A percentile compares a stretch with the other conserved stretches of the same genome.
Conservation (phyloP, 2,329 filamentous ascomycete species). For the Cyanodermella asteris region DNA sequence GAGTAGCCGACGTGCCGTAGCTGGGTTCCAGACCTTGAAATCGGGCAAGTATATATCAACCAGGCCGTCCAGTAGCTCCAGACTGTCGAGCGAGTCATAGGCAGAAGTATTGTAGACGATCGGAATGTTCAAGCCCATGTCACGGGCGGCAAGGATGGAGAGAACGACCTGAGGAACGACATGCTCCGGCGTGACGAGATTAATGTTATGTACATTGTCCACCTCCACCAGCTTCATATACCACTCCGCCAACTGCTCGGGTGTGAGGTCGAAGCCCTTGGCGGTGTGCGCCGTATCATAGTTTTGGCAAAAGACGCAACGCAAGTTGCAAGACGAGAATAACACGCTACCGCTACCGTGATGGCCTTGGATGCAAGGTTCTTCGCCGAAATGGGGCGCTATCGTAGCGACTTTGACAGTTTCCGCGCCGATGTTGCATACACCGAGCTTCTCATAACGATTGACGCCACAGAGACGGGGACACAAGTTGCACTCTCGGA, state of each 20-base stretch:
- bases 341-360: slow-evolving; percentile 64
- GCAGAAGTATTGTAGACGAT: slow-evolving; percentile 72
- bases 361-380: slow-evolving; percentile 61
- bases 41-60: slow-evolving; percentile 77
- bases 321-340: slow-evolving; percentile 54
- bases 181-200: slow-evolving; percentile 69
- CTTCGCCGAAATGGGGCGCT: slow-evolving; percentile 67
- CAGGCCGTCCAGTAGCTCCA: slow-evolving; percentile 53
- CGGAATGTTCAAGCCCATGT: slow-evolving; percentile 46
- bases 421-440: slow-evolving; percentile 53
- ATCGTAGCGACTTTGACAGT: slow-evolving; percentile 65
- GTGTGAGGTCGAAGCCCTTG: slow-evolving; percentile 60
- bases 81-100: slow-evolving; percentile 53
- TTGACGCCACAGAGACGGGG: slow-evolving; percentile 59
- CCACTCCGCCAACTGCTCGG: slow-evolving; percentile 62
- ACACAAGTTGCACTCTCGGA: slow-evolving; percentile 62
- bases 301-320: slow-evolving; percentile 60
- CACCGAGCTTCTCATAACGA: slow-evolving; percentile 55
- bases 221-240: slow-evolving; percentile 62
- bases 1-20: slow-evolving; percentile 45
- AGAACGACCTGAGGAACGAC: slow-evolving; percentile 66
- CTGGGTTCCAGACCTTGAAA: slow-evolving; percentile 58
- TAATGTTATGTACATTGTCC: slow-evolving; percentile 75
- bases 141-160: slow-evolving; percentile 49
- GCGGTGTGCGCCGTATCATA: slow-evolving; percentile 62